Evolutionary conservation across 176 grass and related monocot genomes (phyloP).

Genomic region (Tillandsia fasciculata): DNA sequence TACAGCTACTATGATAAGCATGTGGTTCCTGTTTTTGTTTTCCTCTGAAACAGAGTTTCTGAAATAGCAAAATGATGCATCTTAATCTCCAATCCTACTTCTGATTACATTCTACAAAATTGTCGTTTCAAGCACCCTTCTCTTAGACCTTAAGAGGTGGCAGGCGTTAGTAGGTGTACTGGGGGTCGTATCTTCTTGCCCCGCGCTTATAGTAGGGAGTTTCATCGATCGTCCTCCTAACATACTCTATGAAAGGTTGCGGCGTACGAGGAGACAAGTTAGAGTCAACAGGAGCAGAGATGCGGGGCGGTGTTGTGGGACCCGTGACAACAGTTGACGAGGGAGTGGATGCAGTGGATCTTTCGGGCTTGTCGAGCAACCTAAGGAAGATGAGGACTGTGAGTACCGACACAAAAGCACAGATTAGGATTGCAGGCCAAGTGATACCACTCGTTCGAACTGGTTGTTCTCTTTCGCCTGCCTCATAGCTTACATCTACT

Average conservation of each 20-base stretch:
- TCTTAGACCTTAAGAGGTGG: too few relatives aligned
- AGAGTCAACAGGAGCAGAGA: conserved; percentile 12
- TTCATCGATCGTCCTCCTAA: conserved; percentile 84
- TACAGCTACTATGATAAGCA: too few relatives aligned
- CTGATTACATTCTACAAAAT: too few relatives aligned
- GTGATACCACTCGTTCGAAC: conserved; percentile 25
- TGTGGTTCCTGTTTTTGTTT: too few relatives aligned
- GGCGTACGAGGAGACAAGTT: conserved; percentile 49
- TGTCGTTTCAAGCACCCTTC: too few relatives aligned
- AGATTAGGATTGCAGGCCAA: conserved; percentile 37
- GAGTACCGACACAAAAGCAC: conserved; percentile 29
- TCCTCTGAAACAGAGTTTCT: too few relatives aligned
- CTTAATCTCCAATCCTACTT: too few relatives aligned
- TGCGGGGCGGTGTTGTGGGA: conserved; percentile 22
- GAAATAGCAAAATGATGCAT: too few relatives aligned
- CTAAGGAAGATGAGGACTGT: conserved; percentile 47
- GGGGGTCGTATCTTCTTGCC: conserved; percentile 64
- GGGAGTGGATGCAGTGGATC: neutral
- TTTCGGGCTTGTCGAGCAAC: conserved; percentile 46
- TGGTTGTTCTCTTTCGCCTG: conserved; percentile 27
- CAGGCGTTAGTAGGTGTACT: conserved; percentile 55
- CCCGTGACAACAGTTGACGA: conserved; percentile 11
- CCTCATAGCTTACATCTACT: conserved; percentile 40
- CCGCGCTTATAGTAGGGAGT: conserved; percentile 81
- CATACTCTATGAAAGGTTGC: conserved; percentile 80